phyloP scores from a whole-genome alignment of 2,329 filamentous ascomycete species.

The Salinomyces thailandicus region DNA sequence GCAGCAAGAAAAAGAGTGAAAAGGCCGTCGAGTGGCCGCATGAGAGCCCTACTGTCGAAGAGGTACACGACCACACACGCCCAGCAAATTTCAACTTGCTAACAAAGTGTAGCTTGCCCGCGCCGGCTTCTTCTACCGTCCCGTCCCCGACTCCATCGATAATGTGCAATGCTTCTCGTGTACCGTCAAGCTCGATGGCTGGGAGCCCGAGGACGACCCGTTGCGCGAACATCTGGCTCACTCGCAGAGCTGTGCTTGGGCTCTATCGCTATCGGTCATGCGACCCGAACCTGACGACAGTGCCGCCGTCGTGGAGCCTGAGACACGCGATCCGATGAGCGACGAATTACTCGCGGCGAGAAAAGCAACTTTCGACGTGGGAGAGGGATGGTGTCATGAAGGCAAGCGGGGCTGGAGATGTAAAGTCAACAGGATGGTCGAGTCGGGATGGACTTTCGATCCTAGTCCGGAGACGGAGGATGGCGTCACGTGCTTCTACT shows the following conservation, averaged over 20 bases:
- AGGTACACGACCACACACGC: conserved; percentile 38
- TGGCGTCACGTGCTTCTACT: conserved; percentile 84
- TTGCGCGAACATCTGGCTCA: conserved; percentile 77
- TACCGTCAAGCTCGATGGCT: conserved; percentile 72
- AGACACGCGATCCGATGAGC: conserved; percentile 59
- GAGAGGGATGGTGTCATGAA: conserved; percentile 76
- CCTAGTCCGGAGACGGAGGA: conserved; percentile 70
- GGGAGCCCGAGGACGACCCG: conserved; percentile 80
- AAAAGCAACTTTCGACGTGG: conserved; percentile 63
- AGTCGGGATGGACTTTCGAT: conserved; percentile 90
- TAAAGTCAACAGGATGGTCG: conserved; percentile 81
- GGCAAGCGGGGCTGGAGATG: conserved; percentile 79
- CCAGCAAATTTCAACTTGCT: background rate
- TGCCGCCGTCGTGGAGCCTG: conserved; percentile 40
- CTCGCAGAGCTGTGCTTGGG: conserved; percentile 76
- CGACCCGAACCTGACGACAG: conserved; percentile 44
- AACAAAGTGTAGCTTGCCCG: conserved; percentile 58
- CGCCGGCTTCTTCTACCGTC: conserved; percentile 85
- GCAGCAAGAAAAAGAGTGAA: conserved; percentile 36
- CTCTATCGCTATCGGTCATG: conserved; percentile 48
- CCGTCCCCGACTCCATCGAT: conserved; percentile 63
- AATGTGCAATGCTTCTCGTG: conserved; percentile 89
- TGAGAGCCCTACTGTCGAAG: conserved; percentile 51
- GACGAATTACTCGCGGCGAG: conserved; percentile 65
- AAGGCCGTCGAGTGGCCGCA: conserved; percentile 65